Base-by-base conservation (phyloP, 208 protist genomes). In the Acanthamoeba healyi region DNA sequence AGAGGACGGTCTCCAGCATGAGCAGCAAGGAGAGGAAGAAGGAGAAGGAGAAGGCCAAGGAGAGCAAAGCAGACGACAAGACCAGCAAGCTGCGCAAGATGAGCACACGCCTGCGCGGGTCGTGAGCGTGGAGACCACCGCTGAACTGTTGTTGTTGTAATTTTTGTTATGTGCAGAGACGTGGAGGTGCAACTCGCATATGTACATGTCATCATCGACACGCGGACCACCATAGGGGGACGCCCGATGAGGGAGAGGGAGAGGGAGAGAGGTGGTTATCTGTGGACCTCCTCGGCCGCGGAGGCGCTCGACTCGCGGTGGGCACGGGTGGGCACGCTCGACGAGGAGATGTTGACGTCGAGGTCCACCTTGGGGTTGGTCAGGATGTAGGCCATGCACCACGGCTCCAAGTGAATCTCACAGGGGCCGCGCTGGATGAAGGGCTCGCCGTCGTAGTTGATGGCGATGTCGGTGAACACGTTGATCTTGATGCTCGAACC, bases 401-500 rank as follows among this genome's bases (percentile, higher is more conserved):
- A 79, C 67, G 67, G 67, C 67, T 79, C 36, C 67, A 79, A 46
- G 67, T 49, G 67, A 79, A 79, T 79, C 67, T 88, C 79, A 42
- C 79, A 65, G 19, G 79, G 79, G 32, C 79, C 79, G n/a, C 36
- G 26, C 51, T 88, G 79, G 32, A 54, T 88, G 49, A 46, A 65
- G 14, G 79, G 79, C 51, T 88, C 79, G 26, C 79, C 79, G 51
- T 88, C 79, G 32, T 88, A 88, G 79, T 88, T 88, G 79, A 88
- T 88, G 51, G 49, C 26, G 29, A 88, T 63, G 42, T 88, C 79
- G 42, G 49, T 88, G 29, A 63, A 54, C 26, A 63, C 42, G 51
- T 63, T 88, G 42, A 88, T 88, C 79, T 88, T 88, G 49, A 88
- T 88, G 42, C 19, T 54, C n/a, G 38, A 61, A 2, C 79, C 79